Evolutionary conservation across 306 rosid species (phyloP), one percentile per base, ranked within the genome.

Genomic region (Lathyrus oleraceus): DNA sequence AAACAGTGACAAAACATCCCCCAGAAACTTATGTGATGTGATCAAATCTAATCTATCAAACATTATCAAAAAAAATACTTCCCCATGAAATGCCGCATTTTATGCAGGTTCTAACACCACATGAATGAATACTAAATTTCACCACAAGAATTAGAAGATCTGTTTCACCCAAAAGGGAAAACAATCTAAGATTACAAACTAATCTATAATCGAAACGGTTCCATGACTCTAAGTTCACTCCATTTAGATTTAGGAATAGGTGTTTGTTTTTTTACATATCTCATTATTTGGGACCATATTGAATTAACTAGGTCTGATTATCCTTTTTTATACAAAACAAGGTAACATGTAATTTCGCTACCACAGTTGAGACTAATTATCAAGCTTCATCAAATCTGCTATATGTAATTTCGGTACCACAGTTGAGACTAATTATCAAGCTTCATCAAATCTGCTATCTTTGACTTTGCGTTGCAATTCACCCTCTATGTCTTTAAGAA

Each of bases 401-500:
- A 12, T 76, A n/a, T n/a, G n/a, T n/a, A n/a, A n/a, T n/a, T n/a
- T n/a, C n/a, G n/a, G n/a, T 36, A 15, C 32, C 49, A 61, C 27
- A 15, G 4, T 10, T 61, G 16, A 61, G 15, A 19, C 62, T 6
- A 56, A 25, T 28, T 40, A 20, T 40, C 66, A 63, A 63, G 68
- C 52, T 40, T 1, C 36, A 12, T 63, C 35, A 39, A 62, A 62
- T 11, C 84, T 75, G 14, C 76, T 66, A 12, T 76, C 66, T 66
- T 82, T 74, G 68, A 79, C 61, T 68, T 82, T 74, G 66, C 78
- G 67, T 7, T 74, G 78, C 60, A 87, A 87, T 63, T 91, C 83
- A 12, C 68, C 65, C 83, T 95, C 99, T 69, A 89, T 80, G 48
- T 95, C 97, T 78, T 95, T 91, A 36, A 95, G 67, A 57, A 95